These are phyloP conservation scores for Talaromyces rugulosus DNA, from an alignment of 2,329 filamentous ascomycete species.

Conservation along the genomic window DNA sequence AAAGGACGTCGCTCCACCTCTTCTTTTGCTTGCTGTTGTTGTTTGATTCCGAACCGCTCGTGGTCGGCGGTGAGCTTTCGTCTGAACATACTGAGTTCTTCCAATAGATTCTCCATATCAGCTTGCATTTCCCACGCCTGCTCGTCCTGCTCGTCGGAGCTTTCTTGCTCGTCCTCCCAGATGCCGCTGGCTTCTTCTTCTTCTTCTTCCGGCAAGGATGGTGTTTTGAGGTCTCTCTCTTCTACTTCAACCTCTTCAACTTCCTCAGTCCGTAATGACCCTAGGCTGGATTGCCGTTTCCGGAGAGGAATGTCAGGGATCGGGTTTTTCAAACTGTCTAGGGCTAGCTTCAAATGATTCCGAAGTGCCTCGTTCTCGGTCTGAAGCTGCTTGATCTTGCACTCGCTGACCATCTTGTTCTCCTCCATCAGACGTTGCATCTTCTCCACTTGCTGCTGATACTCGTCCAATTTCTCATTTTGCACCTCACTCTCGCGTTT, in stretches of 20 bases:
- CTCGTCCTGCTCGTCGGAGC: constrained; percentile 39
- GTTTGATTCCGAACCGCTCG: constrained; percentile 33
- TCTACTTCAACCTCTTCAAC: constrained; percentile 58
- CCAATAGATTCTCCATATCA: constrained; percentile 79
- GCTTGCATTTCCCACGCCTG: constrained; percentile 66
- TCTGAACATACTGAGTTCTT: constrained; percentile 74
- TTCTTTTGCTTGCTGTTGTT: constrained; percentile 17
- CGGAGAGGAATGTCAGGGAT: constrained; percentile 56
- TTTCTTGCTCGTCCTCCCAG: constrained; percentile 40
- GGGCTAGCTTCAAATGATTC: constrained; percentile 79
- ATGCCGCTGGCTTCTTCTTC: constrained; percentile 27
- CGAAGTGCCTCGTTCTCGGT: constrained; percentile 87
- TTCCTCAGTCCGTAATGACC: constrained; percentile 21
- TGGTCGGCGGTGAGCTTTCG: constrained; percentile 79
- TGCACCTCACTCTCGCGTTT: constrained; percentile 68
- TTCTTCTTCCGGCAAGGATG: constrained; percentile 21
- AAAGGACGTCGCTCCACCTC: constrained; percentile 27
- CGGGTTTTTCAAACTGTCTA: constrained; percentile 84
- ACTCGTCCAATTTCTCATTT: constrained; percentile 85
- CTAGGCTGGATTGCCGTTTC: constrained; percentile 29
- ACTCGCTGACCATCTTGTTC: constrained; percentile 80
- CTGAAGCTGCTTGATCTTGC: constrained; percentile 85
- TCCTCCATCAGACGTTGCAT: constrained; percentile 98
- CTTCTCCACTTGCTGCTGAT: constrained; percentile 80
- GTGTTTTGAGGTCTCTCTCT: constrained; percentile 35